Base-by-base conservation (phyloP, 192 early-diverging fungal species). In the Entomortierella beljakovae region DNA sequence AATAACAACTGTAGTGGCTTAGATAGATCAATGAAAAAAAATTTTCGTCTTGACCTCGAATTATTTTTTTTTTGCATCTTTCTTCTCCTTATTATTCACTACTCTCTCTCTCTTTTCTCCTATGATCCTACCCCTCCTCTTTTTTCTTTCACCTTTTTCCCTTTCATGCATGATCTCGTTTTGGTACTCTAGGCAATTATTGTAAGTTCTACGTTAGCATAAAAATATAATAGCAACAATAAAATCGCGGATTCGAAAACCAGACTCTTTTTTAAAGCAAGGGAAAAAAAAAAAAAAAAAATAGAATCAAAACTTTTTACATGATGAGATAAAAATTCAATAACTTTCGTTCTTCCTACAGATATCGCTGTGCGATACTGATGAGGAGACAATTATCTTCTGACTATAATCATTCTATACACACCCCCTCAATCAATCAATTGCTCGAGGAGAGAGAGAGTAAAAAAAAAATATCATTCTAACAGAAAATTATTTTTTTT, bases 331-430 rank as follows among this genome's bases (percentile, higher is more conserved):
- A 76, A 76, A 67, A 76, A 76, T 61, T 46, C 49, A 20, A 71
- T 71, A 71, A 76, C 73, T 76, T 76, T 76, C 73, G 73, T 76
- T 76, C 73, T 76, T 76, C 73, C 73, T 76, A 76, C 71, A 76
- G 70, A 71, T 62, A 64, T 64, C 61, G 70, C 70, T 71, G 70
- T 71, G 70, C 70, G 61, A 46, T 64, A 62, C 70, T 71, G 61
- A 38, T 76, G 73, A 67, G 73, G 73, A 76, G 46, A 63, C 37
- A 32, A 50, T 60, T 63, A 48, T 42, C 53, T 58, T 68, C 65
- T 68, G 65, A 68, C 16, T 25, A 20, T 23, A 1, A 18, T 26
- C 26, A n/a, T 50, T n/a, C n/a, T n/a, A n/a, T n/a, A n/a, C n/a
- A n/a, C n/a, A n/a, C n/a, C n/a, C n/a, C n/a, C n/a, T n/a, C n/a